Evolutionary conservation across 495 filamentous ascomycete species (phyloP).

Genomic region (Diplogelasinospora grovesii): DNA sequence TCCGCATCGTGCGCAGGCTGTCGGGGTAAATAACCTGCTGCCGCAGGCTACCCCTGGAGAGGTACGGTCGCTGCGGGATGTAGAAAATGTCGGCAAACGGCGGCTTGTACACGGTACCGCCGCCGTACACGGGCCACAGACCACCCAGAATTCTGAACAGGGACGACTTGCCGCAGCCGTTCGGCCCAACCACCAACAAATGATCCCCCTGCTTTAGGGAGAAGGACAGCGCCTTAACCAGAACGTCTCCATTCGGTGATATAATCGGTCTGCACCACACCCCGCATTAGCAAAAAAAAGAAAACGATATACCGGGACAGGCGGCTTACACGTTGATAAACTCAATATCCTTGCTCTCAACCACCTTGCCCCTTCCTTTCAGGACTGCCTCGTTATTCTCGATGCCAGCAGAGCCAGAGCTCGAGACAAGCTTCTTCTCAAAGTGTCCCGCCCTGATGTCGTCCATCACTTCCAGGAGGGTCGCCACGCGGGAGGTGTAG

Average conservation of each 20-base stretch:
- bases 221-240: slow-evolving; percentile 80
- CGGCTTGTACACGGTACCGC: slow-evolving; percentile 84
- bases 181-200: slow-evolving; percentile 90
- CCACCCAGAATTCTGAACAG: slow-evolving; percentile 95
- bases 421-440: slow-evolving; percentile 92
- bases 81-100: slow-evolving; percentile 91
- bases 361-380: slow-evolving; percentile 65
- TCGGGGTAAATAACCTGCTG: slow-evolving; percentile 98
- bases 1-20: slow-evolving; percentile 75
- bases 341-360: slow-evolving; percentile 74
- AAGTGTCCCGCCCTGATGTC: slow-evolving; percentile 84
- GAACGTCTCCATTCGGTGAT: slow-evolving; percentile 89
- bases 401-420: slow-evolving; percentile 67
- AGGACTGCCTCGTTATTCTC: slow-evolving; percentile 75
- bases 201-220: slow-evolving; percentile 79
- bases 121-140: slow-evolving; percentile 98
- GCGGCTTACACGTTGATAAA: slow-evolving; percentile 65
- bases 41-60: slow-evolving; percentile 78
- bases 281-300: slow-evolving; percentile 2
- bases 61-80: slow-evolving; percentile 92
- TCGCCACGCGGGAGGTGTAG: slow-evolving; percentile 87
- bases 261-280: slow-evolving; percentile 63
- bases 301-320: neutral
- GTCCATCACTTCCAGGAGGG: slow-evolving; percentile 86
- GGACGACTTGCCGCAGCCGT: slow-evolving; percentile 93